Evolutionary conservation across 495 filamentous ascomycete genomes (phyloP), one percentile per base, ranked within the genome.

Genomic region (Aspergillus bridgeri): DNA sequence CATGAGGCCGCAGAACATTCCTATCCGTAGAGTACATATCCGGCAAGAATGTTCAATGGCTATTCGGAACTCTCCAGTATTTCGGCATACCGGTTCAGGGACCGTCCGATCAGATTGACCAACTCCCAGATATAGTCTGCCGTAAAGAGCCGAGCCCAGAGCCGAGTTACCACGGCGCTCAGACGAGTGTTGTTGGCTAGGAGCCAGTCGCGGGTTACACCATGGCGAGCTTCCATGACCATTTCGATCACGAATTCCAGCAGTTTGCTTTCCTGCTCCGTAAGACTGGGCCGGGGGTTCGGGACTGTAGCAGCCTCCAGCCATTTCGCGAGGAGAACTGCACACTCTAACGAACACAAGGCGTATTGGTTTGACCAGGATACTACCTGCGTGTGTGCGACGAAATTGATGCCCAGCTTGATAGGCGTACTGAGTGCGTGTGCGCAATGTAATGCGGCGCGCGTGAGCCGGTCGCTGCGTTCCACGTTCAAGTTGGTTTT

Each of bases 361-460:
- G 83, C 84, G 60, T 90, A 85, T 59, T 90, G 86, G 60, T 88
- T 86, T 23, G 85, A 87, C 87, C 87, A 90, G 48, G 86, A 80
- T 6, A 82, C 76, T 3, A 84, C 85, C 59, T 89, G 86, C 2
- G 83, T 87, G 60, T 82, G 83, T 7, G 87, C 86, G 11, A 90
- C 85, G 58, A 85, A 86, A 29, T 82, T 84, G 27, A 89, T 85
- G 0, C 87, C 86, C 22, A 85, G 70, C 61, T 86, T 88, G 48
- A 90, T 82, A 0, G 88, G 79, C 48, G 85, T 84, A 42, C 82
- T 83, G 48, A 90, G 70, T 0, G 87, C 84, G 54, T 89, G 86
- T n/a, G 86, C 82, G 21, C 85, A 86, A 58, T 89, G 86, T 1
- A 87, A 74, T 2, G 87, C 81, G 0, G 85, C 86, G 2, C 83